Evolutionary conservation across 2,329 filamentous ascomycete genomes (phyloP).

Genomic region (Clonostachys solani): DNA sequence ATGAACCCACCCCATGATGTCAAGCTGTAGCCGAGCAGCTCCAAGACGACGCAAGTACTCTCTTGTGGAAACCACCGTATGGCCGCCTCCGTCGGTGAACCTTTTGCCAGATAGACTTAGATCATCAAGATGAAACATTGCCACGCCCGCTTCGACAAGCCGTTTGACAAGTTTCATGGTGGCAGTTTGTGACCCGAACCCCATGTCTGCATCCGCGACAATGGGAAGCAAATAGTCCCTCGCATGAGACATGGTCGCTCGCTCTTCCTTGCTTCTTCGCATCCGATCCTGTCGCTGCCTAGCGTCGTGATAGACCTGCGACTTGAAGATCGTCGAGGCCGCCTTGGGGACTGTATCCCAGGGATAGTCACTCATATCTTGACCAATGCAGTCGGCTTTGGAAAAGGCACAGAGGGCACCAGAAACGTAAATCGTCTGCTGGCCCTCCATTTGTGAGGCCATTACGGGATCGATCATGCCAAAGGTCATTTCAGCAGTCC

Average conservation of each 20-base stretch:
- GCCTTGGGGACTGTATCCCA: conserved; percentile 34
- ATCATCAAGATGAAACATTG: conserved; percentile 36
- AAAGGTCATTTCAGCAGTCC: conserved; percentile 28
- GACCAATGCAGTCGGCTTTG: conserved; percentile 26
- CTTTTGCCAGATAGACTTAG: conserved; percentile 36
- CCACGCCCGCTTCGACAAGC: conserved; percentile 34
- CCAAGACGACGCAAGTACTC: conserved; percentile 29
- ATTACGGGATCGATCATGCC: conserved; percentile 27
- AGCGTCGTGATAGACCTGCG: conserved; percentile 32
- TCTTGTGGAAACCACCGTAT: conserved; percentile 30
- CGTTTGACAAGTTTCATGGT: conserved; percentile 30
- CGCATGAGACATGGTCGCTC: conserved; percentile 22
- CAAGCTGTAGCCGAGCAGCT: conserved; percentile 28
- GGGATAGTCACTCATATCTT: conserved; percentile 34
- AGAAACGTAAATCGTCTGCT: conserved; percentile 33
- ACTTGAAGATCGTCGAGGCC: conserved; percentile 29
- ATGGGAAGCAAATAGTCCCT: conserved; percentile 33
- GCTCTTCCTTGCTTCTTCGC: conserved; percentile 17
- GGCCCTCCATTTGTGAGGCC: conserved; percentile 27
- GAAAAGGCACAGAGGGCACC: conserved; percentile 31
- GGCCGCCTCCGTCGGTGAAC: conserved; percentile 32
- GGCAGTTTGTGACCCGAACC: conserved; percentile 30
- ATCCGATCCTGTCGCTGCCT: conserved; percentile 29
- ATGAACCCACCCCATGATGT: conserved; percentile 32
- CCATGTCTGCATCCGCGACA: conserved; percentile 35